phyloP scores from a whole-genome alignment of 805 yeast species.

The Schwanniomyces sp. region DNA sequence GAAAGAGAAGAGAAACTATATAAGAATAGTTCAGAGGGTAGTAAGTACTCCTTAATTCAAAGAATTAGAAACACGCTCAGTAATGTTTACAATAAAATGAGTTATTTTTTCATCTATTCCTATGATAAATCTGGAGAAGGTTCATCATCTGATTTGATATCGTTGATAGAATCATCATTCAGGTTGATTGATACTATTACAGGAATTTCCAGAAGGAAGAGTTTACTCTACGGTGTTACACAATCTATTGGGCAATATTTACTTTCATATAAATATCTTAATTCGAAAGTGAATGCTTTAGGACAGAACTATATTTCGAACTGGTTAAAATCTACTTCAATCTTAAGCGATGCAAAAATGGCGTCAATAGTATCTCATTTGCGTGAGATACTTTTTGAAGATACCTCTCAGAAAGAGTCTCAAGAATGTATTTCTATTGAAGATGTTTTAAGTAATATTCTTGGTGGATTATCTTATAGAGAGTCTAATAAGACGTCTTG shows the following conservation, averaged over 20 bases:
- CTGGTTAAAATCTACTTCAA: neutral
- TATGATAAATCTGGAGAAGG: neutral
- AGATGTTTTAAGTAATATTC: conserved; percentile 13
- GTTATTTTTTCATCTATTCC: neutral
- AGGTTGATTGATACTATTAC: conserved; percentile 9
- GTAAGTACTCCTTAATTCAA: neutral
- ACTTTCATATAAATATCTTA: conserved; percentile 1
- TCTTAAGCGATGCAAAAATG: conserved; percentile 3
- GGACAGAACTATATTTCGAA: neutral
- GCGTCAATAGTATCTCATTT: conserved; percentile 5
- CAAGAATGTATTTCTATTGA: conserved; percentile 7
- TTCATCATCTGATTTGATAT: neutral
- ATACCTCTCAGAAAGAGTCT: neutral
- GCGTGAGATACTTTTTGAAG: conserved; percentile 3
- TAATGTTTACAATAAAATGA: neutral
- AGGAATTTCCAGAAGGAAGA: conserved; percentile 11
- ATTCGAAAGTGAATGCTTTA: conserved; percentile 1
- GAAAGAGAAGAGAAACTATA: neutral
- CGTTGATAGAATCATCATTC: conserved; percentile 10
- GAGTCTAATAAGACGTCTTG: neutral
- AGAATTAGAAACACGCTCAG: neutral
- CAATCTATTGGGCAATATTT: conserved; percentile 1
- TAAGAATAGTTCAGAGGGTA: neutral
- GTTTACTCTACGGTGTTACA: conserved; percentile 8
- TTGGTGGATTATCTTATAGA: conserved; percentile 5